These are phyloP conservation scores for Dicorynia guianensis DNA, from an alignment of 306 rosid genomes.

Conservation along the genomic window DNA sequence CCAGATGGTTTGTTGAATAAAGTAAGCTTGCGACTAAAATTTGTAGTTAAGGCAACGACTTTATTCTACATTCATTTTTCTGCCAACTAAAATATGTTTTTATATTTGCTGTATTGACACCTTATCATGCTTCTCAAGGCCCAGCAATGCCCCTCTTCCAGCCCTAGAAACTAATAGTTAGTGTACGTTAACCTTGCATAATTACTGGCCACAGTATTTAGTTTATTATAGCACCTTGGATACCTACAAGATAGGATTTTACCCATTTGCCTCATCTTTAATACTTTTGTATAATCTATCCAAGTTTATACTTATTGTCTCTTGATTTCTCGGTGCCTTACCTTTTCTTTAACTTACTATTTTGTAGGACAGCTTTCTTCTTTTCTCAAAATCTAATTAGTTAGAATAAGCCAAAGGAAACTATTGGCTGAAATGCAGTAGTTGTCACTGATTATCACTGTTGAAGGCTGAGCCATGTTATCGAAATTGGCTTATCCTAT, in stretches of 20 bases:
- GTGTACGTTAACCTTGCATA: too few species aligned
- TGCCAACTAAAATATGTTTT: too few species aligned
- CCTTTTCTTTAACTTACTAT: background rate
- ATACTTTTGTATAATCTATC: background rate
- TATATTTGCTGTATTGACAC: too few species aligned
- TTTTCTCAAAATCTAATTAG: background rate
- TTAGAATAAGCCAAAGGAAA: background rate
- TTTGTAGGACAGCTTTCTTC: background rate
- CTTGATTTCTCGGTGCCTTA: background rate
- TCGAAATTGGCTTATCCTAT: background rate
- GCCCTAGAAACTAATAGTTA: too few species aligned
- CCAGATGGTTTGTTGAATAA: too few species aligned
- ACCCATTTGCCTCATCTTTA: background rate
- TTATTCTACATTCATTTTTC: too few species aligned
- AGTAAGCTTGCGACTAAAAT: background rate
- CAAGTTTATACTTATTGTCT: background rate
- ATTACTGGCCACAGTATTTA: too few species aligned
- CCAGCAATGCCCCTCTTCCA: too few species aligned
- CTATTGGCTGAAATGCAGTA: background rate
- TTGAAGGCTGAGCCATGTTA: background rate
- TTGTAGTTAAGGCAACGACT: too few species aligned
- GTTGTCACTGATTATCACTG: background rate
- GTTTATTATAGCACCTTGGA: background rate
- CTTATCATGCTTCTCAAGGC: too few species aligned
- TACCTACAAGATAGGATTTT: background rate